Conservation (phyloP, 1,284 basidiomycete genomes). For the Anthracocystis setariae region DNA sequence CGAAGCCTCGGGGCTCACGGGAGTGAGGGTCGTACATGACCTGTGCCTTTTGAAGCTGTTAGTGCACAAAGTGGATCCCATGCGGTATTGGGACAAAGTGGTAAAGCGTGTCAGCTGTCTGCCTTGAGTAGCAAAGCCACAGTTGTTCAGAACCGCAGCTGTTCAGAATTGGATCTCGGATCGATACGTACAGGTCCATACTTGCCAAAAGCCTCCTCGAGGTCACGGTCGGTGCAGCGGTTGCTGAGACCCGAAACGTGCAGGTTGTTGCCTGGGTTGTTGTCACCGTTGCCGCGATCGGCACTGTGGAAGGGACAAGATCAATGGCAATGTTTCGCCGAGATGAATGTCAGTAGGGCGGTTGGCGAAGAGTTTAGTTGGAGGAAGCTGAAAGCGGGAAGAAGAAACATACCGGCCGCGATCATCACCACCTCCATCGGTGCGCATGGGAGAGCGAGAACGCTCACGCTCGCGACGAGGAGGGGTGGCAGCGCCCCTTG, state of each 20-base stretch:
- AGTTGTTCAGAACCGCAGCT: too few species aligned
- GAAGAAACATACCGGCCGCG: slow-evolving; percentile 47
- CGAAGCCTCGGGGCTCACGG: slow-evolving; percentile 94
- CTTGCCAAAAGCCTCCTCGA: slow-evolving; percentile 87
- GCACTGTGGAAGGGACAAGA: slow-evolving; percentile 2
- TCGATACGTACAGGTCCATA: slow-evolving; percentile 80
- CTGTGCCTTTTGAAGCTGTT: slow-evolving; percentile 76
- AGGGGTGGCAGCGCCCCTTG: slow-evolving; percentile 46
- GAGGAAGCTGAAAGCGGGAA: not conserved
- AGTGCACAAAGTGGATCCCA: not conserved
- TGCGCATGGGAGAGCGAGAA: slow-evolving; percentile 37
- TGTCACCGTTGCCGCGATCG: slow-evolving; percentile 69
- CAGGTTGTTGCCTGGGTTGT: slow-evolving; percentile 93
- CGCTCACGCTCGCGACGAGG: slow-evolving; percentile 56
- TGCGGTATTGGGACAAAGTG: not conserved
- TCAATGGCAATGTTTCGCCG: not conserved
- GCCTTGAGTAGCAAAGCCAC: not conserved
- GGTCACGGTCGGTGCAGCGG: slow-evolving; percentile 82
- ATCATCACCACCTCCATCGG: slow-evolving; percentile 28
- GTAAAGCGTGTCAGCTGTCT: slow-evolving; percentile 3
- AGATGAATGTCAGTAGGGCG: not conserved
- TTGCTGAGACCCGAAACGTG: slow-evolving; percentile 89
- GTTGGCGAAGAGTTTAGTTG: not conserved
- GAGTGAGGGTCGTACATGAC: slow-evolving; percentile 98
- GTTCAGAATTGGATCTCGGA: not conserved